Evolutionary conservation across 345 rosid species (phyloP), one percentile per base, ranked within the genome.

Genomic region (Populus pruinosa): DNA sequence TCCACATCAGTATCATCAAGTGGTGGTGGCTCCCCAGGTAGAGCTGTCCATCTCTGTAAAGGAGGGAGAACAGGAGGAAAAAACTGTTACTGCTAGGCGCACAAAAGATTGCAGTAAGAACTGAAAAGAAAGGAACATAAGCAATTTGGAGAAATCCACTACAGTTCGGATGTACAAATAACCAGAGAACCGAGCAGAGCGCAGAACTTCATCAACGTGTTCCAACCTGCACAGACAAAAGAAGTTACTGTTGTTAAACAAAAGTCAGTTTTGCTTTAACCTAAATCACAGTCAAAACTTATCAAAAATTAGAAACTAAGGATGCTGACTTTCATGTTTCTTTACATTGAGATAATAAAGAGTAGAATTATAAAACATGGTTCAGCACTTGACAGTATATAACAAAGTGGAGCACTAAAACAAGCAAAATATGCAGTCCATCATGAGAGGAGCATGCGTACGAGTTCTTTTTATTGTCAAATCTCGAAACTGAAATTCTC

Each of bases 11-110:
- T 74, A 86, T 96, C 99, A 70, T 96, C 99, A 78, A 93, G 31
- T 7, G 97, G 97, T 27, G 94, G 91, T 76, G 93, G 96, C 82
- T 96, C 99, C 80, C 98, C 99, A 0, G 97, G 99, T 35, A 96
- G 87, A 73, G 99, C 96, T 76, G 89, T 85, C 98, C 99, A 96
- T 81, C 99, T 91, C 99, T 96, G 77, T 56, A 39, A 69, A 74
- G n/a, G 44, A 71, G 71, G n/a, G 62, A 38, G 72, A 64, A 14
- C 31, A 77, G 61, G 17, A 20, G 16, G 1, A 38, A 25, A 70
- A 1, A 25, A 41, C 38, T 27, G 70, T 36, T 53, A 67, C 13
- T 35, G 36, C 68, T 43, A 71, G 56, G 38, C 13, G 17, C 21
- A 68, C 39, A 76, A 72, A 74, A 50, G 61, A 71, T 17, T 41